A percentile compares a stretch with the other conserved stretches of the same genome.
Evolutionary conservation across 1,284 basidiomycete species (phyloP).

Genomic region (Malassezia arunalokei): DNA sequence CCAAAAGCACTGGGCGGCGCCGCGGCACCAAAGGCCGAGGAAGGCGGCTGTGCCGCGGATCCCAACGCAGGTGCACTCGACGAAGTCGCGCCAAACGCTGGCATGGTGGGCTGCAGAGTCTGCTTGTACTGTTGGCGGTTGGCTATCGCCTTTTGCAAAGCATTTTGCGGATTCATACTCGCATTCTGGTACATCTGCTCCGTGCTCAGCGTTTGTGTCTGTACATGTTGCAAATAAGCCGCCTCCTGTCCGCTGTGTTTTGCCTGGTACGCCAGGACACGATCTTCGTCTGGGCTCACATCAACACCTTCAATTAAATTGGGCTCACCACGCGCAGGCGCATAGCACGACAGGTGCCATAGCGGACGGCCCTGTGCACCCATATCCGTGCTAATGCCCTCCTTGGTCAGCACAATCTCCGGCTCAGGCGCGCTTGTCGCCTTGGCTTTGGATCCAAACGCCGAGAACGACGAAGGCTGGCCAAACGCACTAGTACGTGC

Average conservation of each 20-base stretch:
- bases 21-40: conserved; percentile 1
- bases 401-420: conserved; percentile 10
- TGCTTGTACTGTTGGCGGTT: conserved; percentile 7
- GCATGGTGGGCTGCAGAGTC: neutral
- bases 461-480: neutral
- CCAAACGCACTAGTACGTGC: conserved; percentile 8
- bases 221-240: conserved; percentile 3
- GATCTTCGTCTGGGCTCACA: conserved; percentile 13
- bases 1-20: neutral
- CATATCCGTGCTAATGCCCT: conserved; percentile 11
- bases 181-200: conserved; percentile 6
- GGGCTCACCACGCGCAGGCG: conserved; percentile 13
- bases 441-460: conserved; percentile 1
- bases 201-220: neutral
- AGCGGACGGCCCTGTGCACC: conserved; percentile 14
- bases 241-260: conserved; percentile 3
- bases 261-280: conserved; percentile 12
- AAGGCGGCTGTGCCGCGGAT: neutral
- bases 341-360: conserved; percentile 12
- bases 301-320: conserved; percentile 14
- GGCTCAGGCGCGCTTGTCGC: conserved; percentile 1
- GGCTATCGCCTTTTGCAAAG: conserved; percentile 5
- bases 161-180: neutral
- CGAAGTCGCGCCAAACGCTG: neutral
- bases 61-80: conserved; percentile 1